Base-by-base conservation (phyloP, 129 eudicot genomes). In the Rutidosis leptorrhynchoides region DNA sequence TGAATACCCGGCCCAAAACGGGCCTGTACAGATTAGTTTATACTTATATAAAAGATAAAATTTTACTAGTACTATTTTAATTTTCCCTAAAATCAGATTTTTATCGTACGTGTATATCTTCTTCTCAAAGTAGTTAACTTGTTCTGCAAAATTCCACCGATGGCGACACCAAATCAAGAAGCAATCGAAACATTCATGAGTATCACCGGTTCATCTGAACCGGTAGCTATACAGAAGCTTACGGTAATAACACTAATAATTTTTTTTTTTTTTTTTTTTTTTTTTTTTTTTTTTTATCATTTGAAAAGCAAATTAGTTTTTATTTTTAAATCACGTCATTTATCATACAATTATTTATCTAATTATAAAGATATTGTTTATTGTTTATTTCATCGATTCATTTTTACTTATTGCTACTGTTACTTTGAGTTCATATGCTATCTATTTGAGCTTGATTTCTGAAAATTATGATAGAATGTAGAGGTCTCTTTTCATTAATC, bases 91-190 rank as follows among this genome's bases (percentile, higher is more conserved):
- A 40, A 11, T 40, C 46, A 40, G 46, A 11, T 40, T 40, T 62
- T 61, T 9, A 59, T 21, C 19, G 17, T 60, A 14, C 48, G 28
- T 8, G 22, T 32, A 33, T 57, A 74, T 74, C 67, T 65, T 56
- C 72, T 74, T 55, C 67, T 26, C 52, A 37, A 37, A 72, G 58
- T 73, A 37, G 54, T 28, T 56, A 42, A 74, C 53, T 48, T 75
- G 69, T 75, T 68, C 68, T 66, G 29, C 57, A 66, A 48, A 71
- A 71, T 68, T 64, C 20, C 48, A 16, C 23, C 76, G 60, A 90
- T 93, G 99, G 89, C 87, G 78, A 84, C 84, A 69, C 89, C 89
- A 43, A 74, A 84, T 84, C 59, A 56, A 51, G 65, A 77, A 57
- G 49, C 80, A 70, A 76, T 76, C 69, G 66, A 76, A 8, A 76